Base-by-base conservation (phyloP, 148 eudicot genomes). In the Camellia granthamiana region DNA sequence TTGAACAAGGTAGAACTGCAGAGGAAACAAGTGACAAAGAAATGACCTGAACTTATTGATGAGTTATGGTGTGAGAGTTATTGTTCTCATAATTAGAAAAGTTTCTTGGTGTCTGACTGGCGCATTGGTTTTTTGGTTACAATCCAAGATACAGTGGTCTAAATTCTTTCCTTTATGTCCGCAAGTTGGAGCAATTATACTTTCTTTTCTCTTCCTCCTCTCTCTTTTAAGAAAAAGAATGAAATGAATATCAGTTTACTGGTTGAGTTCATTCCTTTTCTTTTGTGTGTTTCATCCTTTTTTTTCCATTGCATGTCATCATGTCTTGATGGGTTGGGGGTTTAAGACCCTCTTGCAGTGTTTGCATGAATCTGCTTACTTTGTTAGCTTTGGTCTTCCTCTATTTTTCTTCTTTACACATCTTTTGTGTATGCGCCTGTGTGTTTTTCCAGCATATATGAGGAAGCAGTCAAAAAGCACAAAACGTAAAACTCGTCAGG, bases 401-500 rank as follows among this genome's bases (percentile, higher is more conserved):
- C 38, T 59, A 52, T 8, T 18, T 12, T 69, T 10, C 12, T 54
- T 76, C 44, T 46, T 55, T 5, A 4, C 14, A 6, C 56, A 3
- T 56, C 7, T 66, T 75, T 54, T 69, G 21, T 16, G 67, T 56
- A 70, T 15, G 54, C 12, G 67, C 7, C 0, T 68, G 9, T 5
- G 55, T 71, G 12, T 54, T 9, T 16, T 9, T 70, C 82, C 84
- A 93, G 99, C 79, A 74, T 93, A 84, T 80, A 92, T 87, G 71
- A 96, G 91, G 91, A 94, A 83, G 83, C 97, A 90, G 72, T 86
- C 90, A 16, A 90, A 90, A 85, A 81, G 86, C 85, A 90, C 91
- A 83, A 96, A 96, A 81, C 87, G 99, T 65, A 96, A 96, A 88
- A 96, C 99, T 54, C 93, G 99, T 77, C 99, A 96, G 84, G 99